These are phyloP conservation scores for Diaporthe sp. DNA, from an alignment of 2,329 filamentous ascomycete genomes.

Conservation along the genomic window DNA sequence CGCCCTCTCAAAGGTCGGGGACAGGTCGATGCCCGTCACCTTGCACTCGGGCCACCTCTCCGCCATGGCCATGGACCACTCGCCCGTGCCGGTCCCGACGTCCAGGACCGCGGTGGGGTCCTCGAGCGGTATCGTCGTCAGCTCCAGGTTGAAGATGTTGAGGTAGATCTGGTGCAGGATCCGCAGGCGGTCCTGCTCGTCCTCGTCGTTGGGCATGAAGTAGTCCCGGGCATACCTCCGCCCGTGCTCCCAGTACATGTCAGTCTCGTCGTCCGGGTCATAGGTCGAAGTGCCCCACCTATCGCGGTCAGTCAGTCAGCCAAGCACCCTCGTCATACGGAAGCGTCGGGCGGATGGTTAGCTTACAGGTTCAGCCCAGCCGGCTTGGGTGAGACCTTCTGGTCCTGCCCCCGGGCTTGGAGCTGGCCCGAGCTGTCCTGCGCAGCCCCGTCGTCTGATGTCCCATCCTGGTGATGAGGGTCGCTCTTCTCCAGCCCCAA, in stretches of 20 bases:
- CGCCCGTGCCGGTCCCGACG: conserved; percentile 68
- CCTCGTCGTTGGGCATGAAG: conserved; percentile 36
- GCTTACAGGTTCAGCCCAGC: conserved; percentile 4
- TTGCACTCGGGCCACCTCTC: conserved; percentile 51
- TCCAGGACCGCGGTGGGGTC: conserved; percentile 61
- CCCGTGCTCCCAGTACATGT: conserved; percentile 31
- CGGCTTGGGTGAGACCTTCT: background rate
- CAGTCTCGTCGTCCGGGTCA: conserved; percentile 29
- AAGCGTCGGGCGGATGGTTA: background rate
- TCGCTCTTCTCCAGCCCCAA: conserved; percentile 17
- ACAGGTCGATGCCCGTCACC: conserved; percentile 68
- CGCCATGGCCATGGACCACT: conserved; percentile 62
- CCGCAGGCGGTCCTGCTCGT: conserved; percentile 46
- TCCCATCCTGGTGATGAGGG: background rate
- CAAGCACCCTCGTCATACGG: background rate
- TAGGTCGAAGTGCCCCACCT: conserved; percentile 25
- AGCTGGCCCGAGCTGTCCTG: background rate
- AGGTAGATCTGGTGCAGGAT: conserved; percentile 37
- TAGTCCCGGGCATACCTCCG: conserved; percentile 36
- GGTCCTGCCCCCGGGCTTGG: background rate
- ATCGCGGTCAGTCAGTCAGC: background rate
- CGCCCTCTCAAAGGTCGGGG: conserved; percentile 66
- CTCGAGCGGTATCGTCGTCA: conserved; percentile 48
- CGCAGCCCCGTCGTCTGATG: background rate
- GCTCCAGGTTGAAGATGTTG: conserved; percentile 39